phyloP scores from a whole-genome alignment of 176 grass and related monocot species.

The Aegilops umbellulata region DNA sequence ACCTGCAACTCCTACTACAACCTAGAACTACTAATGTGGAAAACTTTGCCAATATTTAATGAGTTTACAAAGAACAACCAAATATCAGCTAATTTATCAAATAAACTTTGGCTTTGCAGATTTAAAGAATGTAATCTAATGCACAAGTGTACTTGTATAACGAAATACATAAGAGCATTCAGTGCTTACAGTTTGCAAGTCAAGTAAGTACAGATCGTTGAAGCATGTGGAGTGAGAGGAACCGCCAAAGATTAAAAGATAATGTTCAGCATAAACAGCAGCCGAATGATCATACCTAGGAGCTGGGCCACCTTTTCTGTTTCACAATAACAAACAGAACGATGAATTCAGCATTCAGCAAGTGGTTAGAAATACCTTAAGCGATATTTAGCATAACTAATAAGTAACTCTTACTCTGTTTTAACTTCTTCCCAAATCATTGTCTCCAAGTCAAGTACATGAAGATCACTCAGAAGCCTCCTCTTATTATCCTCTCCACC shows the following conservation, averaged over 20 bases:
- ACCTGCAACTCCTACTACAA: conserved; percentile 12
- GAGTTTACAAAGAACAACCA: background rate
- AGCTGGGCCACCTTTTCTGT: conserved; percentile 66
- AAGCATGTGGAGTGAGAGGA: conserved; percentile 96
- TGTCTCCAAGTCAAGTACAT: conserved; percentile 91
- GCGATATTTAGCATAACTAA: conserved; percentile 25
- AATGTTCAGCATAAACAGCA: conserved; percentile 68
- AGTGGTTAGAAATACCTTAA: background rate
- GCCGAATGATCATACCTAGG: conserved; percentile 90
- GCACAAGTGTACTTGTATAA: conserved; percentile 6
- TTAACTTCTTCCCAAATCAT: conserved; percentile 89
- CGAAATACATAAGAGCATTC: background rate
- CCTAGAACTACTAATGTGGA: background rate
- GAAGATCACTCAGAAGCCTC: conserved; percentile 77
- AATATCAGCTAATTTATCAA: background rate
- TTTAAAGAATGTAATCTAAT: background rate
- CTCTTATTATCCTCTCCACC: conserved; percentile 90
- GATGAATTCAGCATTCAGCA: background rate
- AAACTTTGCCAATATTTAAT: background rate
- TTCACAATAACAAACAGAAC: conserved; percentile 28
- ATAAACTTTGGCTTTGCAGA: background rate
- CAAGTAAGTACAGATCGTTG: conserved; percentile 86
- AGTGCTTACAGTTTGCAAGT: conserved; percentile 72
- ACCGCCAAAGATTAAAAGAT: conserved; percentile 95
- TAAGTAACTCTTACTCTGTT: conserved; percentile 52